Evolutionary conservation across 495 filamentous ascomycete genomes (phyloP).

Genomic region (Poronia punctata): DNA sequence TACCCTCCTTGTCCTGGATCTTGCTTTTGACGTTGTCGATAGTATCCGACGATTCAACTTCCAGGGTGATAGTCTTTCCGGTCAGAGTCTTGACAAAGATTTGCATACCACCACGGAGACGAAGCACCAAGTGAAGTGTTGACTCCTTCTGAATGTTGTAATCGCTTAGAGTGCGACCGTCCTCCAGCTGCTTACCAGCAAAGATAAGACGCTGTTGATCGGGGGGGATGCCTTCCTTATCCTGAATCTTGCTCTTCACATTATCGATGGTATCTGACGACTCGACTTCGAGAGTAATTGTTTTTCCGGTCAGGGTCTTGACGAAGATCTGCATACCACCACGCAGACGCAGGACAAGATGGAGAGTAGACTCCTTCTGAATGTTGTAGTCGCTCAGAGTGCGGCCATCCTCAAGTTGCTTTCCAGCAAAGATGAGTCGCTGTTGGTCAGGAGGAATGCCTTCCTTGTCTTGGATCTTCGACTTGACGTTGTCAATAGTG

Average conservation of each 20-base stretch:
- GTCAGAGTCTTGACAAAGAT: slow-evolving; percentile 93
- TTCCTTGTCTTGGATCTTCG: slow-evolving; percentile 83
- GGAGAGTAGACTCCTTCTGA: slow-evolving; percentile 95
- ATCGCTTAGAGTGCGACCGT: slow-evolving; percentile 85
- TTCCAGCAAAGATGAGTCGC: slow-evolving; percentile 92
- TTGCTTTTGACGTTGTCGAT: slow-evolving; percentile 92
- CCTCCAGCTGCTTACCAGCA: slow-evolving; percentile 76
- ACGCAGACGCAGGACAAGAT: slow-evolving; percentile 93
- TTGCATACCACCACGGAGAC: slow-evolving; percentile 96
- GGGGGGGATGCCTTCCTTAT: slow-evolving; percentile 98
- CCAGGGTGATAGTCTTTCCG: slow-evolving; percentile 87
- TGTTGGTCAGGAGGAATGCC: slow-evolving; percentile 93
- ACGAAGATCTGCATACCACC: slow-evolving; percentile 98
- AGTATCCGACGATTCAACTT: slow-evolving; percentile 83
- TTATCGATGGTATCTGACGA: slow-evolving; percentile 91
- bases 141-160: slow-evolving; percentile 99
- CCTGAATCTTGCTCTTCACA: slow-evolving; percentile 91
- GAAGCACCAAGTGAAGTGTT: slow-evolving; percentile 93
- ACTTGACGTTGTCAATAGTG: slow-evolving; percentile 93
- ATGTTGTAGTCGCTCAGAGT: slow-evolving; percentile 95
- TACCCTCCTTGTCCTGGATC: slow-evolving; percentile 91
- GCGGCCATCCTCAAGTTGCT: slow-evolving; percentile 82
- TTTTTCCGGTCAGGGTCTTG: slow-evolving; percentile 80
- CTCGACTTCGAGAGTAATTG: slow-evolving; percentile 87
- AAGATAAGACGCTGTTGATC: slow-evolving; percentile 99